phyloP scores from a whole-genome alignment of 192 early-diverging fungal genomes.

The Cladochytrium replicatum region DNA sequence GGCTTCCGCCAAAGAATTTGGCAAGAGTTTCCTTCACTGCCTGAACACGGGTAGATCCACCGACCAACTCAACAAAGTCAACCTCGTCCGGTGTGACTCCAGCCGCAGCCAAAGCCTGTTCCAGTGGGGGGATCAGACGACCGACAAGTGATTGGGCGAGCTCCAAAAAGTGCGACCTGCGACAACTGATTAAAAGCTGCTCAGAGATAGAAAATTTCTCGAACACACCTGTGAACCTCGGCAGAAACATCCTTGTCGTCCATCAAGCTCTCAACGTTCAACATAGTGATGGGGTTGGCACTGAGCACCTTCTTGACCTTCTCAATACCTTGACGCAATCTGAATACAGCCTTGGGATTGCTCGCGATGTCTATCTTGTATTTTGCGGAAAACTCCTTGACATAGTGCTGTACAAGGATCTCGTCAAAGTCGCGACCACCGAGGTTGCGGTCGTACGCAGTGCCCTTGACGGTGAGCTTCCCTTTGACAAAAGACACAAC shows the following conservation, averaged over 20 bases:
- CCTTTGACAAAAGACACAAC: conserved; percentile 93
- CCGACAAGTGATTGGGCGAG: conserved; percentile 61
- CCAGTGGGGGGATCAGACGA: conserved; percentile 61
- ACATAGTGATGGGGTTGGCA: conserved; percentile 79
- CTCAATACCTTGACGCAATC: conserved; percentile 80
- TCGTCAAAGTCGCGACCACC: conserved; percentile 95
- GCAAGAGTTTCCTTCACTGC: conserved; percentile 83
- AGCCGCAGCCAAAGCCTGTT: conserved; percentile 66
- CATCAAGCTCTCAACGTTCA: conserved; percentile 94
- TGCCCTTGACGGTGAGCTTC: conserved; percentile 83
- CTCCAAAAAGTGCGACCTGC: conserved; percentile 74
- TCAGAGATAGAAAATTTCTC: not conserved
- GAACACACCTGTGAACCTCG: conserved; percentile 64
- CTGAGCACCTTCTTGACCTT: conserved; percentile 95
- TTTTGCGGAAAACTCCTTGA: conserved; percentile 83
- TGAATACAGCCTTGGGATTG: conserved; percentile 83
- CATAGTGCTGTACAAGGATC: conserved; percentile 76
- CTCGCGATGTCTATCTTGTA: conserved; percentile 87
- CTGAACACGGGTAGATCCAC: conserved; percentile 89
- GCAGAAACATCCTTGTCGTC: conserved; percentile 89
- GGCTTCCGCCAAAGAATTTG: conserved; percentile 73
- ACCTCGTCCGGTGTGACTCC: conserved; percentile 70
- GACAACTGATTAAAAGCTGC: not conserved
- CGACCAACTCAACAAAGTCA: conserved; percentile 89
- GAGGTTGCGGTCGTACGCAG: conserved; percentile 86